Conservation (phyloP, 495 filamentous ascomycete genomes). For the Aspergillus bertholletiae region DNA sequence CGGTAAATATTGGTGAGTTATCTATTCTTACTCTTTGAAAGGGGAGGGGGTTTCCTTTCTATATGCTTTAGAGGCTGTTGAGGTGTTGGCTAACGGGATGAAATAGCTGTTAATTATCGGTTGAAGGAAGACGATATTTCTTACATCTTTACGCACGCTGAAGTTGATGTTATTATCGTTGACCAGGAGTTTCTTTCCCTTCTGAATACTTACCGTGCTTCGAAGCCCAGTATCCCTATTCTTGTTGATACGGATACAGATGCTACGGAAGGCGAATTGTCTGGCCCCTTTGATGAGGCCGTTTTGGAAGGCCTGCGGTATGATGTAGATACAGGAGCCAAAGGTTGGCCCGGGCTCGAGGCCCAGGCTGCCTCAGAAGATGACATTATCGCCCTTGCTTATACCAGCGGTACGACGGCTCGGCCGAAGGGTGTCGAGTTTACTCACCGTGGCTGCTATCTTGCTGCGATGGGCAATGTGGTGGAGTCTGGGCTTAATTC, state of each 20-base stretch:
- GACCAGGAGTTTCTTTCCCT: slow-evolving; percentile 74
- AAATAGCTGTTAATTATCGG: slow-evolving; percentile 78
- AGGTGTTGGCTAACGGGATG: not conserved
- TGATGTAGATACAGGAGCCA: slow-evolving; percentile 56
- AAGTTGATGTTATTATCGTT: slow-evolving; percentile 85
- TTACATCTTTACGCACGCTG: slow-evolving; percentile 84
- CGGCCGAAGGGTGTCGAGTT: slow-evolving; percentile 91
- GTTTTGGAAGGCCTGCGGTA: slow-evolving; percentile 74
- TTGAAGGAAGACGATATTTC: slow-evolving; percentile 82
- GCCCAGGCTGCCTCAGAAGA: slow-evolving; percentile 70
- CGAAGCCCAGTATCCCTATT: slow-evolving; percentile 58
- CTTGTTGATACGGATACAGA: slow-evolving; percentile 87
- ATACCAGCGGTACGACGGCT: slow-evolving; percentile 92
- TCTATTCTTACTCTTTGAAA: not conserved
- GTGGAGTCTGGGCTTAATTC: slow-evolving; percentile 84
- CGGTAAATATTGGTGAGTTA: slow-evolving; percentile 61
- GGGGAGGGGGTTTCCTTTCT: too few relatives aligned
- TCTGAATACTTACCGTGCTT: slow-evolving; percentile 58
- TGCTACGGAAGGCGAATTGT: slow-evolving; percentile 65
- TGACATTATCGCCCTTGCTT: slow-evolving; percentile 75
- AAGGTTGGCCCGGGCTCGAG: slow-evolving; percentile 76
- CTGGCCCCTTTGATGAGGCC: slow-evolving; percentile 79
- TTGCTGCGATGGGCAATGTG: slow-evolving; percentile 80
- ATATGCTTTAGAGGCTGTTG: not conserved
- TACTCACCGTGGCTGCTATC: slow-evolving; percentile 82